Evolutionary conservation across 169 alveolate genomes (phyloP).

Genomic region (Theileria annulata): DNA sequence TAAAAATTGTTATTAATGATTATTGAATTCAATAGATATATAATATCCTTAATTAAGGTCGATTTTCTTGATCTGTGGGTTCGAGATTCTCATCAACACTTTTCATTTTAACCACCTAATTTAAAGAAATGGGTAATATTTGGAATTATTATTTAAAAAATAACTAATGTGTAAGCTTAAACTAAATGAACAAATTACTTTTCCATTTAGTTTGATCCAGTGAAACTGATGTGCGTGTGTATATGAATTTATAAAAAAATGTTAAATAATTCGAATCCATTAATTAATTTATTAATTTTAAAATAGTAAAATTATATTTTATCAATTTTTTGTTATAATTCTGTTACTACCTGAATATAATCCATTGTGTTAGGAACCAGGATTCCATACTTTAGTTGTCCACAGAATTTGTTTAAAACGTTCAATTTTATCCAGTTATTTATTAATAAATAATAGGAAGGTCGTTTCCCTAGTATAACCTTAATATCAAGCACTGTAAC

Average conservation of each 20-base stretch:
- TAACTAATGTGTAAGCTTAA: conserved; percentile 93
- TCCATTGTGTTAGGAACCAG: conserved; percentile 28
- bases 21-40: conserved; percentile 81
- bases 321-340: neutral
- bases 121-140: conserved; percentile 60
- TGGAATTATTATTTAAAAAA: conserved; percentile 76
- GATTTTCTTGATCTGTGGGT: conserved; percentile 96
- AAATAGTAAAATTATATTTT: conserved; percentile 18
- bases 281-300: conserved; percentile 92
- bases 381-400: conserved; percentile 82
- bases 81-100: conserved; percentile 98
- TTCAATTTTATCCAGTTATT: conserved; percentile 49
- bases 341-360: neutral
- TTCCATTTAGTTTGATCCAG: conserved; percentile 88
- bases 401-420: conserved; percentile 97
- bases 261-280: conserved; percentile 96
- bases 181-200: conserved; percentile 96
- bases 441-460: conserved; percentile 81
- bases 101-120: conserved; percentile 93
- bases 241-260: too few relatives aligned
- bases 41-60: conserved; percentile 86
- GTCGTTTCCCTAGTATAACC: conserved; percentile 92
- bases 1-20: conserved; percentile 85
- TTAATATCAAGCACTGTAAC: conserved; percentile 81
- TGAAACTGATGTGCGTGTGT: neutral